These are phyloP conservation scores for Casuarina glauca DNA, from an alignment of 306 rosid genomes.

Conservation along the genomic window DNA sequence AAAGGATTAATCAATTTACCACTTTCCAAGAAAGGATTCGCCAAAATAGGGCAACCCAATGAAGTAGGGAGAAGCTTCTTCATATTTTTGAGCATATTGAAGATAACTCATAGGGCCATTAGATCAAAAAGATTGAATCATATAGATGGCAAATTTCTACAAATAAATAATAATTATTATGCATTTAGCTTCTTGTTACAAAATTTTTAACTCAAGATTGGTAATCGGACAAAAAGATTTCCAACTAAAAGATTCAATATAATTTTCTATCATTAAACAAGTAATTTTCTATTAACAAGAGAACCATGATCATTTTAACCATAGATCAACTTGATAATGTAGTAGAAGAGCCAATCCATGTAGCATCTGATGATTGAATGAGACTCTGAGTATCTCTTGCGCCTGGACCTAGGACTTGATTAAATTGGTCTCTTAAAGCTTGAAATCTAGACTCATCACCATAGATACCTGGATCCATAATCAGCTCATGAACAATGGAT, in stretches of 20 bases:
- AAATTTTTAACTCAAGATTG: not conserved
- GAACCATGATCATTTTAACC: too few relatives aligned
- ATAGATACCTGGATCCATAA: slow-evolving; percentile 26
- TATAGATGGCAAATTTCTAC: too few relatives aligned
- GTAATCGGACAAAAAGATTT: not conserved
- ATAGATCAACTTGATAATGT: not conserved
- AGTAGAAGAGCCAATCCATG: slow-evolving; percentile 19
- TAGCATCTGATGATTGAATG: not conserved
- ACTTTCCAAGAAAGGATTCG: too few relatives aligned
- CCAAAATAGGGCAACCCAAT: too few relatives aligned
- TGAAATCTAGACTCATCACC: slow-evolving; percentile 42
- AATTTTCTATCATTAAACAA: not conserved
- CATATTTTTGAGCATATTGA: too few relatives aligned
- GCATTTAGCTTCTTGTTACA: not conserved
- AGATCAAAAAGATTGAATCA: not conserved
- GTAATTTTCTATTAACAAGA: not conserved
- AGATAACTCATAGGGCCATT: not conserved
- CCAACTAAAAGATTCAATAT: not conserved
- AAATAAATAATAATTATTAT: not conserved
- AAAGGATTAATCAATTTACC: too few relatives aligned
- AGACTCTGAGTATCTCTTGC: not conserved
- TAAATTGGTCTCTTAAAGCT: slow-evolving; percentile 35
- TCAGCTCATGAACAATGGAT: slow-evolving; percentile 39
- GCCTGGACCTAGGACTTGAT: not conserved
- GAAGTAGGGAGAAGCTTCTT: too few relatives aligned